Evolutionary conservation across 352 stramenopile genomes (phyloP).

Genomic region (Phytopythium chamaehyphon): DNA sequence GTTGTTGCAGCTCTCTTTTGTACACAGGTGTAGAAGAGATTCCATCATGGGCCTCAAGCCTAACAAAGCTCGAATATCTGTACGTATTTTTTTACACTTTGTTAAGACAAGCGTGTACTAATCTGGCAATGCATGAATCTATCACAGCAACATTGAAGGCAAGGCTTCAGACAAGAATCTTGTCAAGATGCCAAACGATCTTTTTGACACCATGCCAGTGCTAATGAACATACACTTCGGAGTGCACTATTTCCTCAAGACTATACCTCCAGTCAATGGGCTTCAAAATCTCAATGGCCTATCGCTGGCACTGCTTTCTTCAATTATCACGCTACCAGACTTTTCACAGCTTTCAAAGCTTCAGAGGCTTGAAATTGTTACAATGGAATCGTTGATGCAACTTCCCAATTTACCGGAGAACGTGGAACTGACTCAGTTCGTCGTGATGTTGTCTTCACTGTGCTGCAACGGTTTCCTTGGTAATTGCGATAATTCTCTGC

Average conservation of each 20-base stretch:
- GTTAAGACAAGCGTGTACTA: not conserved
- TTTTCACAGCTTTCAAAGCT: slow-evolving; percentile 4
- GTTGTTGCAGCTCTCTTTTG: not conserved
- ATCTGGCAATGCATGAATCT: not conserved
- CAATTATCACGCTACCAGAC: slow-evolving; percentile 4
- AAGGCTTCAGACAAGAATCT: slow-evolving; percentile 3
- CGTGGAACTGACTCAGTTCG: slow-evolving; percentile 1
- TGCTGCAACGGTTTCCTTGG: slow-evolving; percentile 24
- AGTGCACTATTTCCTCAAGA: not conserved
- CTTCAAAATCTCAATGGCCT: slow-evolving; percentile 10
- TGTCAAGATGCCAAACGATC: slow-evolving; percentile 2
- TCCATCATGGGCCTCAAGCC: slow-evolving; percentile 1
- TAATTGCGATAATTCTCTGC: not conserved
- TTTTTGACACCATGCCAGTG: slow-evolving; percentile 13
- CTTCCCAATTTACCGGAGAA: slow-evolving; percentile 10
- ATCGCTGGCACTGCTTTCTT: no score
- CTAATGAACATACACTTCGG: slow-evolving; percentile 14
- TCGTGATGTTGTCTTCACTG: slow-evolving; percentile 1
- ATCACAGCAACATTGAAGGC: slow-evolving; percentile 9
- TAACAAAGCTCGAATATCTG: slow-evolving; percentile 12
- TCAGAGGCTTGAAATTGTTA: slow-evolving; percentile 7
- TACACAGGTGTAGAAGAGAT: slow-evolving; percentile 8
- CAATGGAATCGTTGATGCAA: not conserved
- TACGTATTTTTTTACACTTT: slow-evolving; percentile 1
- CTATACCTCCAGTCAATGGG: slow-evolving; percentile 9